These are phyloP conservation scores for Corymbia maculata DNA, from an alignment of 345 rosid species.

Conservation along the genomic window DNA sequence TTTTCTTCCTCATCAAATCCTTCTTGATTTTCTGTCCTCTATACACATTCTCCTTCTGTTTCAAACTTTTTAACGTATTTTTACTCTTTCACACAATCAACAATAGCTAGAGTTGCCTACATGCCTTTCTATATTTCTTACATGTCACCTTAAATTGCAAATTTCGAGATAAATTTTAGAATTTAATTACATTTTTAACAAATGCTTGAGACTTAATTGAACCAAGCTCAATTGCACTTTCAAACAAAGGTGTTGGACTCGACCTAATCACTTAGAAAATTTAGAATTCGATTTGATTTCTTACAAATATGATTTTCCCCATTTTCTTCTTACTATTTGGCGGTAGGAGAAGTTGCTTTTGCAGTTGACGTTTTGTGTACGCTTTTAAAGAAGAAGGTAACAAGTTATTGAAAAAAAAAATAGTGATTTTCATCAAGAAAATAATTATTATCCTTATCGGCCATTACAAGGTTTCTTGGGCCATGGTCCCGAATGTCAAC, in stretches of 20 bases:
- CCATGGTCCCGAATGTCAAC: no score
- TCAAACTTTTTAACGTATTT: neutral
- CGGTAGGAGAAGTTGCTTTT: no score
- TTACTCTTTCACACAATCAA: neutral
- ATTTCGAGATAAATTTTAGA: rapidly evolving
- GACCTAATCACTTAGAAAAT: neutral
- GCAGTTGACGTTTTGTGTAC: no score
- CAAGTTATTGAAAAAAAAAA: no score
- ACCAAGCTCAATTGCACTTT: neutral
- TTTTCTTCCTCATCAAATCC: neutral
- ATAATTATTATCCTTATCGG: no score
- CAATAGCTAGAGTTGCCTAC: neutral
- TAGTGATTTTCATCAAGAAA: no score
- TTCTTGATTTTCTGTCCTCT: neutral
- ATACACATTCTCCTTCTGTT: neutral
- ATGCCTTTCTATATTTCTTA: neutral
- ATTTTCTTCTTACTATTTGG: no score
- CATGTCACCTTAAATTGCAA: no score
- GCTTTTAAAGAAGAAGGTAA: no score
- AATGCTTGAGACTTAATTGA: neutral
- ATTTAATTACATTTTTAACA: neutral
- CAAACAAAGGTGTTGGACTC: neutral
- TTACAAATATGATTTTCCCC: no score
- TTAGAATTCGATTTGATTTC: no score
- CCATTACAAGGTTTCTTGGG: no score